Conservation (phyloP, 2,329 filamentous ascomycete genomes). For the Atkinsonella hypoxylon region DNA sequence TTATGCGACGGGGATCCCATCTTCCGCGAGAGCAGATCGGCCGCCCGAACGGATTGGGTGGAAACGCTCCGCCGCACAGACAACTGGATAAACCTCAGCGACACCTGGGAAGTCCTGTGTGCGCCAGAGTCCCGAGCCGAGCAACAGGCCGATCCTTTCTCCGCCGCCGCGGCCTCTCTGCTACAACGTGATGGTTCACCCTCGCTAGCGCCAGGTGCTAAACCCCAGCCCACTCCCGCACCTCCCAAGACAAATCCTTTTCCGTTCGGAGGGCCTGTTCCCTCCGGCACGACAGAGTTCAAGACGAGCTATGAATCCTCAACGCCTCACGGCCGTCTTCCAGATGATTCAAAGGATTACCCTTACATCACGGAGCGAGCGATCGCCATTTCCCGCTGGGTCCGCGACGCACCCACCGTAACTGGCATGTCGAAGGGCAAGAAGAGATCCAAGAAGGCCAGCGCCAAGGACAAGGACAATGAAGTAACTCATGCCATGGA, state of each 20-base stretch:
- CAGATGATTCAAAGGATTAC: slow-evolving; percentile 49
- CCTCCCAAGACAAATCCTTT: slow-evolving; percentile 8
- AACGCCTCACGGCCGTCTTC: not conserved
- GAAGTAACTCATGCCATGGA: not conserved
- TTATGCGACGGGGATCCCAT: slow-evolving; percentile 71
- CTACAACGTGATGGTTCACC: slow-evolving; percentile 21
- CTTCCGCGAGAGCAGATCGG: slow-evolving; percentile 60
- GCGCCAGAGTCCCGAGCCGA: slow-evolving; percentile 23
- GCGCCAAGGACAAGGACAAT: not conserved
- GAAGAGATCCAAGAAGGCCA: slow-evolving; percentile 16
- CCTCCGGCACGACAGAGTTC: not conserved
- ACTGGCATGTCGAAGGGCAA: slow-evolving; percentile 24
- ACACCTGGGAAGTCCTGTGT: slow-evolving; percentile 62
- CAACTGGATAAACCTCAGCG: slow-evolving; percentile 53
- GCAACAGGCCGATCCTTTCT: not conserved
- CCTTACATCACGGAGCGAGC: slow-evolving; percentile 59
- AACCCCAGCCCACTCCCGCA: slow-evolving; percentile 2
- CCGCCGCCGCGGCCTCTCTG: not conserved
- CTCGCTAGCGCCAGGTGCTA: slow-evolving; percentile 18
- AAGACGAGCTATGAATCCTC: not conserved
- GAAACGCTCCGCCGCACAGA: slow-evolving; percentile 56
- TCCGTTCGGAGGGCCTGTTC: not conserved
- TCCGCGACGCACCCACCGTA: slow-evolving; percentile 43
- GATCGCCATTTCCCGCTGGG: slow-evolving; percentile 57
- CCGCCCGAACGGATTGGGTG: slow-evolving; percentile 68